These are phyloP conservation scores for Fonsecaea monophora DNA, from an alignment of 2,329 filamentous ascomycete genomes.

Conservation along the genomic window DNA sequence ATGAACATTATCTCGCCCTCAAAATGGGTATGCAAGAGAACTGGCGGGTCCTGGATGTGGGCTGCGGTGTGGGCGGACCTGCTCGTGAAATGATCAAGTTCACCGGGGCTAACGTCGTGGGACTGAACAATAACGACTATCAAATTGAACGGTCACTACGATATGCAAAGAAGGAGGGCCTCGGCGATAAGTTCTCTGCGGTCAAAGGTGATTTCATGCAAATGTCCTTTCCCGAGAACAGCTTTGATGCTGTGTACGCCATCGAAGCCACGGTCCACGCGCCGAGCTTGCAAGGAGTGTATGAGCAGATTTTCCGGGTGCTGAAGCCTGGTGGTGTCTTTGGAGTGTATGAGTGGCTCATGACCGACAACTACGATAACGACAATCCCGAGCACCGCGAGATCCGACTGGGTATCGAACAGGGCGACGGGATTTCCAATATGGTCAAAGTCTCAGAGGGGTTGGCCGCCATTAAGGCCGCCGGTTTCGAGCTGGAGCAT, in stretches of 20 bases:
- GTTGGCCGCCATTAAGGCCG: slow-evolving; percentile 79
- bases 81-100: slow-evolving; percentile 97
- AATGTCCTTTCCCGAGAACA: slow-evolving; percentile 92
- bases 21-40: slow-evolving; percentile 83
- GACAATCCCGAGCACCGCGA: slow-evolving; percentile 83
- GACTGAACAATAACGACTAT: slow-evolving; percentile 99
- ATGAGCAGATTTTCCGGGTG: slow-evolving; percentile 91
- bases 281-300: slow-evolving; percentile 86
- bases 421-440: slow-evolving; percentile 95
- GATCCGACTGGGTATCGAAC: slow-evolving; percentile 92
- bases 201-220: slow-evolving; percentile 99
- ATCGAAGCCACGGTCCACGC: slow-evolving; percentile 98
- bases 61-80: slow-evolving; percentile 94
- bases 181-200: slow-evolving; percentile 80
- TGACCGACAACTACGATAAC: slow-evolving; percentile 96
- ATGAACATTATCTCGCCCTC: slow-evolving; percentile 96
- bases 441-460: slow-evolving; percentile 90
- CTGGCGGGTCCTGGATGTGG: slow-evolving; percentile 93
- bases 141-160: slow-evolving; percentile 92
- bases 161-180: slow-evolving; percentile 81
- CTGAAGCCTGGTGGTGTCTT: slow-evolving; percentile 95
- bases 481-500: slow-evolving; percentile 82
- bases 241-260: slow-evolving; percentile 93
- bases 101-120: slow-evolving; percentile 84
- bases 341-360: slow-evolving; percentile 98